Base-by-base conservation (phyloP, 2,329 filamentous ascomycete genomes). In the Orbilia oligospora region DNA sequence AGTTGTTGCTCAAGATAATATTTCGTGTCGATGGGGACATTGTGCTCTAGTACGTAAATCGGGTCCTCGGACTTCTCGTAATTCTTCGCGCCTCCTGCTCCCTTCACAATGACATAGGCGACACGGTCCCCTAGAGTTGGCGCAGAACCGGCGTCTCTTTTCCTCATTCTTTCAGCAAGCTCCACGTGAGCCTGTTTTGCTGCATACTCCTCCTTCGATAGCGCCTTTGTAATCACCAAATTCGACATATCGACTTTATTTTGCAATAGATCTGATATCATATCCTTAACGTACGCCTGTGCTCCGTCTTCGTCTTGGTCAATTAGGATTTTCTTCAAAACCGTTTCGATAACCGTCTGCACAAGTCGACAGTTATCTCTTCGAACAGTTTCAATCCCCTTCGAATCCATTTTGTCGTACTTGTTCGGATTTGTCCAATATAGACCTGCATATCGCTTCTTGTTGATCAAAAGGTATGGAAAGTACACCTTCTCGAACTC, bases 401-500 rank as follows among this genome's bases (percentile, higher is more conserved):
- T 99, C 77, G 93, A 98, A 85, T 99, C 96, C 97, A 99, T 99
- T 87, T 98, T 99, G 88, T 99, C 97, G 84, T 92, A 96, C 85
- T 97, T 97, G 49, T 95, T 89, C 0, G 95, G 90, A 81, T 92
- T 96, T 4, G 96, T 99, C 94, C 94, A 99, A 86, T 93, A 98
- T 36, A 99, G 86, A n/a, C 96, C 96, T 8, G 96, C 96, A 83
- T 99, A 99, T 80, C 96, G 92, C 87, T 99, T 99, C 88, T 99
- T 99, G 90, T 99, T 99, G 90, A 99, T 99, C 65, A 99, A 88
- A 38, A 99, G 88, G 84, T 99, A 99, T 0, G 96, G 96, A 84
- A 92, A 99, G 85, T 99, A 99, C 0, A 99, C 95, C 86, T 99
- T 99, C 85, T 99, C 96, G 85, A 99, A 99, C 84, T 99, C 96